Percentiles rank a stretch among this genome's conserved stretches.
Evolutionary conservation across 345 rosid genomes (phyloP).

Genomic region (Carallia brachiata): DNA sequence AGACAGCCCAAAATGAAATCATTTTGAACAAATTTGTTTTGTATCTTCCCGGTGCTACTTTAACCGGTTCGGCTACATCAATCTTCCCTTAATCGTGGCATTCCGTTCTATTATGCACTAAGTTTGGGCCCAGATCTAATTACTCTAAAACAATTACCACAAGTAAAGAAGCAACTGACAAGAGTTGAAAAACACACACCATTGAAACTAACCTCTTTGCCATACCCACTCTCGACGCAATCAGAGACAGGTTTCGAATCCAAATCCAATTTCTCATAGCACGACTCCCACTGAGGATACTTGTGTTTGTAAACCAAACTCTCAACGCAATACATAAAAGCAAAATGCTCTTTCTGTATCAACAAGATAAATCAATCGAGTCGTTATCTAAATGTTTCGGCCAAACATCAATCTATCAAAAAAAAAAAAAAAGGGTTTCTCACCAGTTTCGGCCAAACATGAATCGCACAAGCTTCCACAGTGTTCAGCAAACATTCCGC

Average conservation of each 20-base stretch:
- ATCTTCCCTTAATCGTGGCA: no score
- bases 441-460: slow-evolving; percentile 75
- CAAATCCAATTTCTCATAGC: slow-evolving; percentile 59
- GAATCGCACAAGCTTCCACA: slow-evolving; percentile 84
- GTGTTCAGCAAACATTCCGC: slow-evolving; percentile 78
- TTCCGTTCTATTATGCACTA: no score
- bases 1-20: no score
- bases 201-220: slow-evolving; percentile 51
- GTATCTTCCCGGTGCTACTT: no score
- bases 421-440: slow-evolving; percentile 3
- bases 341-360: slow-evolving; percentile 73
- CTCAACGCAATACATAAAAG: slow-evolving; percentile 74
- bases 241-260: slow-evolving; percentile 53
- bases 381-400: no score
- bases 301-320: slow-evolving; percentile 48
- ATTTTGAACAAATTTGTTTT: no score
- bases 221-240: slow-evolving; percentile 60
- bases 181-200: neutral
- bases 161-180: neutral
- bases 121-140: neutral
- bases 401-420: no score
- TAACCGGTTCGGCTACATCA: no score
- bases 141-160: neutral
- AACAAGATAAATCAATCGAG: neutral
- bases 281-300: slow-evolving; percentile 63